These are phyloP conservation scores for Papiliotrema laurentii DNA, from an alignment of 1,284 basidiomycete genomes.

Conservation along the genomic window DNA sequence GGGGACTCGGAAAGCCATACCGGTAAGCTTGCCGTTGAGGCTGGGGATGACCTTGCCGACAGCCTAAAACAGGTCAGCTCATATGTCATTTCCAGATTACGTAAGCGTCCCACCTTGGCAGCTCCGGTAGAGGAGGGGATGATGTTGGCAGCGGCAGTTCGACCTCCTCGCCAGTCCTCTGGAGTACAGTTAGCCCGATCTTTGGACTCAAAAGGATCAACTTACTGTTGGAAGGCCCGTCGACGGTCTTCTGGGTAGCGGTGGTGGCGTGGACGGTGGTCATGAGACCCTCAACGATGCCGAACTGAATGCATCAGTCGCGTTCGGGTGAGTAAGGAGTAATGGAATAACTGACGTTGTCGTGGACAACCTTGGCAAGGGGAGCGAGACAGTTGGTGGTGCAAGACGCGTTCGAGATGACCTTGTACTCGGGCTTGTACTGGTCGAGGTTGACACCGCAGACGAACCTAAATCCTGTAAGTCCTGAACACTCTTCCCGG, in stretches of 20 bases:
- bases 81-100: background rate
- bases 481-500: background rate
- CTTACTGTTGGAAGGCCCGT: conserved; percentile 84
- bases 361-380: conserved; percentile 96
- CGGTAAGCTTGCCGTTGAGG: conserved; percentile 94
- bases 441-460: conserved; percentile 93
- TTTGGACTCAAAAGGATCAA: background rate
- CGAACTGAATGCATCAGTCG: conserved; percentile 53
- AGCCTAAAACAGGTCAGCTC: conserved; percentile 51
- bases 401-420: conserved; percentile 99
- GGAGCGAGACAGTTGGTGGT: conserved; percentile 99
- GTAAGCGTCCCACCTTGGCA: conserved; percentile 61
- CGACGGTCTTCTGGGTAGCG: conserved; percentile 99
- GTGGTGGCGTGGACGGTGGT: conserved; percentile 96
- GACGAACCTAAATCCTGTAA: conserved; percentile 56
- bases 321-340: background rate
- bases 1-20: conserved; percentile 96
- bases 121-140: conserved; percentile 99
- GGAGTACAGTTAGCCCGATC: conserved; percentile 1
- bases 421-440: conserved; percentile 86
- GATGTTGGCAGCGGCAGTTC: conserved; percentile 96
- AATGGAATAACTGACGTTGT: conserved; percentile 55
- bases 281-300: conserved; percentile 95
- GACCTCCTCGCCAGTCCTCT: conserved; percentile 74
- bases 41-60: conserved; percentile 98